phyloP scores from a whole-genome alignment of 1,139 yeast species.

The Protomyces inundatus region DNA sequence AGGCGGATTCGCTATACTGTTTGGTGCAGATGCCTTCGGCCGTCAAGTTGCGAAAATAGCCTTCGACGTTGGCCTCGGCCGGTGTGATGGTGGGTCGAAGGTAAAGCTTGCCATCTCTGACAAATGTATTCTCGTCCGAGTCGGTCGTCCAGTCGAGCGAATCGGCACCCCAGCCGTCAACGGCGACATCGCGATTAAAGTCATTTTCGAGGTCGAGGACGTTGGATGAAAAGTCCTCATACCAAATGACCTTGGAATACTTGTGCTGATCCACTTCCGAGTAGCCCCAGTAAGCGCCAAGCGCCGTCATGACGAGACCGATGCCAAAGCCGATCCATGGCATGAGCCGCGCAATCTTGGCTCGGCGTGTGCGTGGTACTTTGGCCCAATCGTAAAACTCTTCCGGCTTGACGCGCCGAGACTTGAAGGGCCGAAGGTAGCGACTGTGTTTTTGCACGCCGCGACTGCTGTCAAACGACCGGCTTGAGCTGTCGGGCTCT shows the following conservation, averaged over 20 bases:
- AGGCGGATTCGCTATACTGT: conserved; percentile 17
- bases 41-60: conserved; percentile 30
- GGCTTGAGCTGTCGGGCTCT: not conserved
- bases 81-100: conserved; percentile 31
- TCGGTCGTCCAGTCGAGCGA: conserved; percentile 28
- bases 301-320: conserved; percentile 23
- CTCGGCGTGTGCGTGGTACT: not conserved
- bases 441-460: not conserved
- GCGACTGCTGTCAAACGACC: not conserved
- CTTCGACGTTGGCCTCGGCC: conserved; percentile 27
- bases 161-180: conserved; percentile 18
- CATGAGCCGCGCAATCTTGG: conserved; percentile 9
- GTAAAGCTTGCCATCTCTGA: conserved; percentile 29
- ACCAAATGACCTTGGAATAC: conserved; percentile 28
- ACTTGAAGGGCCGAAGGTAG: conserved; percentile 4
- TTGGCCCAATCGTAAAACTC: conserved; percentile 1
- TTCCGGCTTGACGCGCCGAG: not conserved
- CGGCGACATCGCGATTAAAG: conserved; percentile 30
- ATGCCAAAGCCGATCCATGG: conserved; percentile 9
- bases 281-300: conserved; percentile 30
- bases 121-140: conserved; percentile 28
- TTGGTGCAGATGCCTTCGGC: conserved; percentile 29
- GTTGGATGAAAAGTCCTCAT: conserved; percentile 23
- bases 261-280: conserved; percentile 27
- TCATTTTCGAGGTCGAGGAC: conserved; percentile 17